Base-by-base conservation (phyloP, 2,329 filamentous ascomycete genomes). In the Lizonia empirigonia region DNA sequence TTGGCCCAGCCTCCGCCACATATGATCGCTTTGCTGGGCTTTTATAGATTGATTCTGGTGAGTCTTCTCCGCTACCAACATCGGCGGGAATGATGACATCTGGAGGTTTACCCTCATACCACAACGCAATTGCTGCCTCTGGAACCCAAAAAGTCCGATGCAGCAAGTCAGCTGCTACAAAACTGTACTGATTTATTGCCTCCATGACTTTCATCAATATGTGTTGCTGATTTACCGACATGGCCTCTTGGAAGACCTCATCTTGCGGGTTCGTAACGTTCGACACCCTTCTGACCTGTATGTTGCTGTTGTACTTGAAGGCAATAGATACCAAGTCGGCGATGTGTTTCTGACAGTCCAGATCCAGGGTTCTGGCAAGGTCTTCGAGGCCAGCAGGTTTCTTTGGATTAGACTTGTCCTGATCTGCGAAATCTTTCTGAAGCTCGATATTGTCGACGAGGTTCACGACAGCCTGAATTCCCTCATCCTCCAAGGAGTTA, bases 381-480 rank as follows among this genome's bases (percentile, higher is more conserved):
- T 30, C 37, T 29, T 12, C 9, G 24, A 40, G 37, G 10, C 24
- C 4, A 22, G 12, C 16, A 10, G 18, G 18, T 8, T 39, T 10
- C 24, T 27, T 15, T 18, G 23, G 15, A 10, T 13, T 13, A 8
- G 1, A 5, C 5, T 40, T 12, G 12, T 30, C 9, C 4, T 6
- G 9, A 4, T 30, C 23, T 19, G 27, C n/a, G 1, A 36, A 8
- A 7, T 36, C 41, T 20, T 12, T 18, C 10, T 35, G 20, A n/a
- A 44, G 30, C 23, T 35, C 41, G 8, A 27, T 16, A 18, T 35
- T 36, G 22, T 44, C 32, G 15, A 18, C 41, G n/a, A 44, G 41
- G 12, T 36, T 12, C 5, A 36, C 20, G 7, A 44, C 23, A 15
- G 12, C 12, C 23, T 44, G 32, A 2, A 44, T 10, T 7, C 36